Conservation (phyloP, 1,284 basidiomycete genomes). For the Rugosomyces carneus region DNA sequence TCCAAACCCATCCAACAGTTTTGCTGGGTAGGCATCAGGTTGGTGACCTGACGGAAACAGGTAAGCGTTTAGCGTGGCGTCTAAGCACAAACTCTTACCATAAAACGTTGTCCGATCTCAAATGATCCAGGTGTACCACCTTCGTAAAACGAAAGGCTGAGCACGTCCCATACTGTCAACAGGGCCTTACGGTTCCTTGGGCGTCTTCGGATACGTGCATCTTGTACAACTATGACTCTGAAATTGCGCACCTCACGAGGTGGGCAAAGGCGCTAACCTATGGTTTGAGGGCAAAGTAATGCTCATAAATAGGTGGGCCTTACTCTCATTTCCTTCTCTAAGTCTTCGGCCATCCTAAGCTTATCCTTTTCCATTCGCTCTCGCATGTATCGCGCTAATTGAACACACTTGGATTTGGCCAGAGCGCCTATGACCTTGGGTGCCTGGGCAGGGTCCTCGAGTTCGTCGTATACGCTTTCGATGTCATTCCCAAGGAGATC, state of each 20-base stretch:
- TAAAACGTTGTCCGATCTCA: conserved; percentile 61
- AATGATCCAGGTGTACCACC: conserved; percentile 49
- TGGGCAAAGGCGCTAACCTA: conserved; percentile 59
- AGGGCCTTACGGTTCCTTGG: conserved; percentile 59
- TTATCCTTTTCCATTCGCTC: conserved; percentile 46
- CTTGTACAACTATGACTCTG: conserved; percentile 70
- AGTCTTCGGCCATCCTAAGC: conserved; percentile 47
- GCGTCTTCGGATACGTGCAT: conserved; percentile 51
- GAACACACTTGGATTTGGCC: conserved; percentile 46
- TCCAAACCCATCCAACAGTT: conserved; percentile 59
- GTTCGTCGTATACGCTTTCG: conserved; percentile 60
- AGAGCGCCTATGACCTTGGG: conserved; percentile 37
- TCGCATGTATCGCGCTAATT: conserved; percentile 54
- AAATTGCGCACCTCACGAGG: conserved; percentile 77
- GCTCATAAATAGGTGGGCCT: conserved; percentile 16
- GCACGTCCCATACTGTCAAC: conserved; percentile 81
- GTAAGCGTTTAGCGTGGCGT: neutral
- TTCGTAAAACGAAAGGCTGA: conserved; percentile 46
- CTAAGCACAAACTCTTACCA: conserved; percentile 38
- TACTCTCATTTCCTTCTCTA: conserved; percentile 69
- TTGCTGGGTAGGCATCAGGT: conserved; percentile 53
- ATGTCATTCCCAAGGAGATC: conserved; percentile 51
- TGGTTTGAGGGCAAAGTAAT: conserved; percentile 3
- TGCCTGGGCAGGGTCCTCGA: conserved; percentile 48
- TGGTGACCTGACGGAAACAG: conserved; percentile 43